Base-by-base conservation (phyloP, 768 basidiomycete genomes). In the Suillus spraguei region DNA sequence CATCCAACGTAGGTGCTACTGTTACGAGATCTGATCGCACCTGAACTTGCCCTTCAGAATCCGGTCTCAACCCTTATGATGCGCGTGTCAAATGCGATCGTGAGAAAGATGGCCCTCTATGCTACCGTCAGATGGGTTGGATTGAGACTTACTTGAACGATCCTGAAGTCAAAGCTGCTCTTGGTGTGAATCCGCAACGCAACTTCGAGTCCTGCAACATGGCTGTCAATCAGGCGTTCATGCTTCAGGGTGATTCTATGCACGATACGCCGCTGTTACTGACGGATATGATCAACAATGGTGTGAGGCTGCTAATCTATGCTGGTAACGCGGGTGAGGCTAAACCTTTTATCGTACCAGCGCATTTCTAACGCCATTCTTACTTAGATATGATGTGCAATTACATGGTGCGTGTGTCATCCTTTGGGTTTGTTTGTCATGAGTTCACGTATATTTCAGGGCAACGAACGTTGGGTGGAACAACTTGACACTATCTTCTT, bases 21-120 rank as follows among this genome's bases (percentile, higher is more conserved):
- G 20, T 11, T 52, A 20, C 4, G 60, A 10, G 17, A 39, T 10
- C 14, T 52, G 11, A 22, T 60, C 60, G 62, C 50, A 41, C 49
- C 46, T n/a, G 24, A 35, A 33, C 47, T 63, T 56, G 53, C 17
- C 47, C 39, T 28, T 64, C 44, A 90, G 87, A 86, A 72, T 78
- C 82, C n/a, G 91, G 90, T 3, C 73, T 89, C 55, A 99, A 98
- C 77, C 88, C 92, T 10, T 99, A 98, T 75, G 96, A 98, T 69
- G 90, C 92, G 4, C 87, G 94, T 65, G 78, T 74, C 62, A 82
- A 79, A 65, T 97, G 96, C 71, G 88, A 97, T 72, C 84, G 81
- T 46, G 65, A 79, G 35, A 84, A 83, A 69, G 90, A 95, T 64
- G 90, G 89, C 4, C 79, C 83, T 3, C 79, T 92, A 3, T 94